Evolutionary conservation across 768 basidiomycete species (phyloP).

Genomic region (Suillus brevipes): DNA sequence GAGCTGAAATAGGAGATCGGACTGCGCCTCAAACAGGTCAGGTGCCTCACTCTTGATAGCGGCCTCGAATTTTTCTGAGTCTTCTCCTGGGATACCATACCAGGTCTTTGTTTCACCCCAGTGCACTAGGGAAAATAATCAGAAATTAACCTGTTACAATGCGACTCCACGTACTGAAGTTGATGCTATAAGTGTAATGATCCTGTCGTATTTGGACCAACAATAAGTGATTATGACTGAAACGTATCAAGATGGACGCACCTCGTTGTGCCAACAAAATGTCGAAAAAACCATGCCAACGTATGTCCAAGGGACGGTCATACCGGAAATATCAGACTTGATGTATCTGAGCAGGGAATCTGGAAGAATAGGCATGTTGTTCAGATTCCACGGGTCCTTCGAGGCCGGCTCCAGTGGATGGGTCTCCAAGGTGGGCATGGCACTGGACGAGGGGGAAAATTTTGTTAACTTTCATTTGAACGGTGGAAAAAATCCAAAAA

Average conservation of each 20-base stretch:
- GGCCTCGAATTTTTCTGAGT: slow-evolving; percentile 94
- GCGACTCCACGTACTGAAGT: slow-evolving; percentile 69
- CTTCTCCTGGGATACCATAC: slow-evolving; percentile 97
- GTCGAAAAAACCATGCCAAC: slow-evolving; percentile 99
- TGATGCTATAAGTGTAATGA: slow-evolving; percentile 96
- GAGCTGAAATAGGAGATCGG: slow-evolving; percentile 94
- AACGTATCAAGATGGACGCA: slow-evolving; percentile 34
- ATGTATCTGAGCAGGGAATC: slow-evolving; percentile 95
- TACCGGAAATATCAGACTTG: slow-evolving; percentile 98
- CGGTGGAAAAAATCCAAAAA: slow-evolving; percentile 25
- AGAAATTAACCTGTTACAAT: slow-evolving; percentile 14
- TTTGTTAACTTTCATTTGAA: slow-evolving; percentile 16
- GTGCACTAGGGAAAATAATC: slow-evolving; percentile 63
- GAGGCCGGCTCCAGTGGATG: slow-evolving; percentile 87
- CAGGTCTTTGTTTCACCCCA: slow-evolving; percentile 99
- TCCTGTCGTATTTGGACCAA: slow-evolving; percentile 53
- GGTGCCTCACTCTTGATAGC: slow-evolving; percentile 95
- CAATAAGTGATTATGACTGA: slow-evolving; percentile 20
- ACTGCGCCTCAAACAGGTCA: slow-evolving; percentile 96
- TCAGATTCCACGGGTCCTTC: slow-evolving; percentile 95
- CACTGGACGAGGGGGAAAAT: slow-evolving; percentile 47
- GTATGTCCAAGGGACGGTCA: slow-evolving; percentile 99
- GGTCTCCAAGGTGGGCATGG: slow-evolving; percentile 93
- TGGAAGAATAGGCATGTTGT: slow-evolving; percentile 91
- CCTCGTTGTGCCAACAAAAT: slow-evolving; percentile 99